These are phyloP conservation scores for Hypoxylon fuscum DNA, from an alignment of 495 filamentous ascomycete genomes.

Conservation along the genomic window DNA sequence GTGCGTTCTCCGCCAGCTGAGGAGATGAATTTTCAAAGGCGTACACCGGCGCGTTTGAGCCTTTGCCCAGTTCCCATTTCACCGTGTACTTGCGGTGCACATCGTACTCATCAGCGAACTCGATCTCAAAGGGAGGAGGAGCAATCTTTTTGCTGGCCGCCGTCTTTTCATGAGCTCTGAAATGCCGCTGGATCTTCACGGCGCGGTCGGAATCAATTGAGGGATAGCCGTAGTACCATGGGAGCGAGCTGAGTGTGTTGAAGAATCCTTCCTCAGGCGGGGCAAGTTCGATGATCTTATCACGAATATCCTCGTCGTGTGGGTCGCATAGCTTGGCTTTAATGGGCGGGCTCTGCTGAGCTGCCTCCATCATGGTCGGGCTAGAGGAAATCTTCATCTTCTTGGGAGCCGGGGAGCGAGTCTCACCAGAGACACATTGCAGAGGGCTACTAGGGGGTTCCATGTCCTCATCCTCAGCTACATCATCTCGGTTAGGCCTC, in stretches of 20 bases:
- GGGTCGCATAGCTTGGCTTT: slow-evolving; percentile 88
- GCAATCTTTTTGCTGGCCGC: slow-evolving; percentile 60
- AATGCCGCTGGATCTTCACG: slow-evolving; percentile 80
- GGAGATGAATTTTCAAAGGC: slow-evolving; percentile 74
- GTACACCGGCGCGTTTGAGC: slow-evolving; percentile 95
- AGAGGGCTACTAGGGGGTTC: slow-evolving; percentile 75
- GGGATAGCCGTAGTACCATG: slow-evolving; percentile 78
- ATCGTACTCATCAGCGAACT: too few species aligned
- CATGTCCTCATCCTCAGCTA: slow-evolving; percentile 55
- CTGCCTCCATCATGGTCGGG: slow-evolving; percentile 32
- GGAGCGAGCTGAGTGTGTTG: slow-evolving; percentile 72
- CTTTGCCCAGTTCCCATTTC: slow-evolving; percentile 87
- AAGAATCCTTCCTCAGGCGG: too few species aligned
- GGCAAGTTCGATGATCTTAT: slow-evolving; percentile 74
- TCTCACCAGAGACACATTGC: slow-evolving; percentile 63
- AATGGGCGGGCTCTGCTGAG: slow-evolving; percentile 72
- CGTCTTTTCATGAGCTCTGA: slow-evolving; percentile 72
- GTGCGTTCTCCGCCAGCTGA: slow-evolving; percentile 50
- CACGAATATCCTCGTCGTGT: slow-evolving; percentile 74
- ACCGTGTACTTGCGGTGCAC: slow-evolving; percentile 80
- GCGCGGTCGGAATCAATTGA: slow-evolving; percentile 66
- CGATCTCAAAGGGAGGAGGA: too few species aligned
- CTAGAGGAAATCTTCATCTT: slow-evolving; percentile 44
- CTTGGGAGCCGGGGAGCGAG: slow-evolving; percentile 44
- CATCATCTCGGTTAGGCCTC: slow-evolving; percentile 36